These are phyloP conservation scores for Hymenoscyphus repandus DNA, from an alignment of 2,329 filamentous ascomycete genomes.

Conservation along the genomic window DNA sequence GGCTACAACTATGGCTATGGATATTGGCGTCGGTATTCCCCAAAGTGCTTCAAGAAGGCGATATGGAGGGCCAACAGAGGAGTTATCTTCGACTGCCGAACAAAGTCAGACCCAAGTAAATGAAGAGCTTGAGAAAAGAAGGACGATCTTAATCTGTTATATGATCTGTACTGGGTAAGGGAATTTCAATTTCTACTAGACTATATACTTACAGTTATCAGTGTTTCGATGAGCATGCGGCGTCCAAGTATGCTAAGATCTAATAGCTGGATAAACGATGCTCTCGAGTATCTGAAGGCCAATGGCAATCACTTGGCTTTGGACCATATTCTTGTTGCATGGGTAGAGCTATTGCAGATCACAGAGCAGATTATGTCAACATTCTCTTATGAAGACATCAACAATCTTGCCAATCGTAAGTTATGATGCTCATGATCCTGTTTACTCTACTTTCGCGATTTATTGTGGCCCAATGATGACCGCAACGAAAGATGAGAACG, in stretches of 20 bases:
- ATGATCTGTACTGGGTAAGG: slow-evolving; percentile 29
- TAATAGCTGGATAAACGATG: slow-evolving; percentile 37
- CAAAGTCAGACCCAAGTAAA: slow-evolving; percentile 4
- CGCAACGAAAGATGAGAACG: neutral
- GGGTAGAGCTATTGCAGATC: slow-evolving; percentile 37
- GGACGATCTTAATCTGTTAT: slow-evolving; percentile 35
- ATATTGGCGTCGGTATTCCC: slow-evolving; percentile 22
- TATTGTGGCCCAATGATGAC: neutral
- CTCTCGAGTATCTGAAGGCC: slow-evolving; percentile 33
- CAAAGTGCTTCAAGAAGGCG: slow-evolving; percentile 12
- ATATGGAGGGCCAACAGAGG: neutral
- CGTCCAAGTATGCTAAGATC: slow-evolving; percentile 38
- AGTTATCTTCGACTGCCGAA: neutral
- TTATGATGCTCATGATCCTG: neutral
- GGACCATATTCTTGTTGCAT: slow-evolving; percentile 34
- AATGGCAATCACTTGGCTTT: slow-evolving; percentile 29
- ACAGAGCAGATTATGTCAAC: slow-evolving; percentile 48
- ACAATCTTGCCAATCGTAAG: slow-evolving; percentile 33
- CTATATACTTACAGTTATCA: slow-evolving; percentile 13
- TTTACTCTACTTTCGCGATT: neutral
- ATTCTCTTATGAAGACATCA: slow-evolving; percentile 40
- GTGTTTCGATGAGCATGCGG: slow-evolving; percentile 36
- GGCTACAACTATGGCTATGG: slow-evolving; percentile 39
- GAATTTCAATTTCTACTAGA: neutral
- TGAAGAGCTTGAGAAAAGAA: slow-evolving; percentile 30